A percentile compares a stretch with the other conserved stretches of the same genome.
These are phyloP conservation scores for Heliamphora pulchella DNA, from an alignment of 179 eudicot genomes.

Conservation along the genomic window DNA sequence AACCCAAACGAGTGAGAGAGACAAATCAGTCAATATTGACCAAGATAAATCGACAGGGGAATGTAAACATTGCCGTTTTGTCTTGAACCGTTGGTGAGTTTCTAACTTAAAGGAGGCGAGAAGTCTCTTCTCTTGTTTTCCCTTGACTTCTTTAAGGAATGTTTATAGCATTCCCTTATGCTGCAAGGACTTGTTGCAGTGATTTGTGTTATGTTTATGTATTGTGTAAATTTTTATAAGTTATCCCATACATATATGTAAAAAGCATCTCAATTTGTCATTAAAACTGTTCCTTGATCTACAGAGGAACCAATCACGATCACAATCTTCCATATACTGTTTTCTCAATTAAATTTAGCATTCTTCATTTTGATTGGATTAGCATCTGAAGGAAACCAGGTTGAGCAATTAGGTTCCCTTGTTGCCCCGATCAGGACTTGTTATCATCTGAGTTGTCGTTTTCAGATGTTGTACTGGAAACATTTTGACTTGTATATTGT, in stretches of 20 bases:
- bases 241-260: conserved; percentile 15
- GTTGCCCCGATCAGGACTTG: too few relatives aligned
- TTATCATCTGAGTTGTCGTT: too few relatives aligned
- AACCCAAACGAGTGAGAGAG: conserved; percentile 4
- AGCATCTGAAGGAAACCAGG: too few relatives aligned
- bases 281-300: neutral
- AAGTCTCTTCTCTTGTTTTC: conserved; percentile 9
- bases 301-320: neutral
- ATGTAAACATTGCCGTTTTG: conserved; percentile 21
- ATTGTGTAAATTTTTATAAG: conserved; percentile 27
- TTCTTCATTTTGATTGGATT: neutral
- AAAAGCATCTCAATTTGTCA: conserved; percentile 4
- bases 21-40: conserved; percentile 16
- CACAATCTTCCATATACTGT: neutral
- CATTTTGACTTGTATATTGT: too few relatives aligned
- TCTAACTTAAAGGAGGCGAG: conserved; percentile 16
- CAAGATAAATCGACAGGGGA: conserved; percentile 17
- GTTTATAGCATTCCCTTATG: conserved; percentile 10
- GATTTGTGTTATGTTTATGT: conserved; percentile 20
- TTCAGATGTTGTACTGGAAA: too few relatives aligned
- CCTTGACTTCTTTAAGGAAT: conserved; percentile 14
- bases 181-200: conserved; percentile 14
- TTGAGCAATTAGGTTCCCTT: too few relatives aligned
- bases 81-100: conserved; percentile 27
- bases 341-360: neutral